Conservation (phyloP, 805 yeast species). For the Myxozyma nipponensis region DNA sequence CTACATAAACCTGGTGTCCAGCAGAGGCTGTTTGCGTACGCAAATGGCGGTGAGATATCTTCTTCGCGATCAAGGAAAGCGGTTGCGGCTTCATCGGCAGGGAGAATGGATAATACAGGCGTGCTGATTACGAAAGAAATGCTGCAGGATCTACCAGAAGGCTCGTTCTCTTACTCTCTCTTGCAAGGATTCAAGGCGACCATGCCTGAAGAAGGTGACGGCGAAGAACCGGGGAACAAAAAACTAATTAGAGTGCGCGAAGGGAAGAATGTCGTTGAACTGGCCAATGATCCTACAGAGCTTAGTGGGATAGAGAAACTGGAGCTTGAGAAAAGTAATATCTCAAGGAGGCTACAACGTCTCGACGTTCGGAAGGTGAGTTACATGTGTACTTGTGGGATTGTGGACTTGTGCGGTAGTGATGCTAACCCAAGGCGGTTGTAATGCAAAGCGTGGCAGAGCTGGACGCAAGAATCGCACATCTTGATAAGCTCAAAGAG, state of each 20-base stretch:
- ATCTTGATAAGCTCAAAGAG: conserved; percentile 9
- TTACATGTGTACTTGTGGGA: neutral
- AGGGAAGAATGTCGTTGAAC: too few species aligned
- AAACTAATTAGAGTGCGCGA: neutral
- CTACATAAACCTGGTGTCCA: conserved; percentile 41
- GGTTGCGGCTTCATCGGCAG: neutral
- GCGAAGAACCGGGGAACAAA: too few species aligned
- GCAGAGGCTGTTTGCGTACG: conserved; percentile 38
- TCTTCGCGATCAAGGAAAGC: neutral
- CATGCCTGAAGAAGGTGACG: conserved; percentile 13
- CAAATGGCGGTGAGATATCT: neutral
- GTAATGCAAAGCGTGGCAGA: conserved; percentile 20
- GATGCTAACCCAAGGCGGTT: conserved; percentile 13
- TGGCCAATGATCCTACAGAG: conserved; percentile 7
- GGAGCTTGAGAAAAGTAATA: conserved; percentile 13
- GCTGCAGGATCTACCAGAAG: conserved; percentile 50
- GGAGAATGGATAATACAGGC: neutral
- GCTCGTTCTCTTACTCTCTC: conserved; percentile 44
- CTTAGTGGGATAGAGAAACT: conserved; percentile 19
- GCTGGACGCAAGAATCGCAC: conserved; percentile 20
- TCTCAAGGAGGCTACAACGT: conserved; percentile 15
- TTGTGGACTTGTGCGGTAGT: neutral
- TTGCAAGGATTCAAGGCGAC: conserved; percentile 69
- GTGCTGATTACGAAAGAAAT: conserved; percentile 54
- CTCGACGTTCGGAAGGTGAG: conserved; percentile 22